These are phyloP conservation scores for Cadophora luteo-olivacea DNA, from an alignment of 2,329 filamentous ascomycete genomes.

Conservation along the genomic window DNA sequence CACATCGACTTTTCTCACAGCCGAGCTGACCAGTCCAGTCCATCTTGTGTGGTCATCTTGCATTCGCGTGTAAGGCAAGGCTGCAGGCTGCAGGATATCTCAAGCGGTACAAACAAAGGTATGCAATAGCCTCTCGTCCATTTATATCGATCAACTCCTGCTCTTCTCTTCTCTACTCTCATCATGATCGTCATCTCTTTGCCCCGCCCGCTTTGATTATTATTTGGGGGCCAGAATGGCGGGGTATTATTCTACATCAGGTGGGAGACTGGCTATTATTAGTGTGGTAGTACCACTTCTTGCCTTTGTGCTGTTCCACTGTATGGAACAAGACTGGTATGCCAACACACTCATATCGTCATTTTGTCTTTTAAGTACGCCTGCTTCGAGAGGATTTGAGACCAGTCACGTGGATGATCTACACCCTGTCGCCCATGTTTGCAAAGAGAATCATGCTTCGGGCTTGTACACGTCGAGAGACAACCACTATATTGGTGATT, in stretches of 20 bases:
- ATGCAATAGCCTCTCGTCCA: background rate
- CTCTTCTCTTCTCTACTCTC: background rate
- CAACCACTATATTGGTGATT: background rate
- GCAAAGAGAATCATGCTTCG: background rate
- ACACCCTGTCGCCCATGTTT: background rate
- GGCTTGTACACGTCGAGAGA: background rate
- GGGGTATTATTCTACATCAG: constrained; percentile 22
- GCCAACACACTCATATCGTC: constrained; percentile 13
- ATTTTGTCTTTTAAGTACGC: background rate
- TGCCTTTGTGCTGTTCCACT: constrained; percentile 33
- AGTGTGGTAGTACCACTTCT: constrained; percentile 30
- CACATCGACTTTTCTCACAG: constrained; percentile 4
- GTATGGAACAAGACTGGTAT: constrained; percentile 33
- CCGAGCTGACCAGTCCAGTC: background rate
- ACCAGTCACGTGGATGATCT: background rate
- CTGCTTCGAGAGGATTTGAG: background rate
- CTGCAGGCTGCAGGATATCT: constrained; percentile 23
- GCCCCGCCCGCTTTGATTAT: background rate
- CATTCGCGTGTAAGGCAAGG: constrained; percentile 30
- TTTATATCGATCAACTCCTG: background rate
- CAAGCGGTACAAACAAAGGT: constrained; percentile 21
- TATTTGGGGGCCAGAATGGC: constrained; percentile 31
- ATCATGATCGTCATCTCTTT: background rate
- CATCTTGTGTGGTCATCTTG: constrained; percentile 21
- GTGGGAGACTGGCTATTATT: constrained; percentile 19